These are phyloP conservation scores for Collybia sordida DNA, from an alignment of 768 basidiomycete genomes.

Conservation along the genomic window DNA sequence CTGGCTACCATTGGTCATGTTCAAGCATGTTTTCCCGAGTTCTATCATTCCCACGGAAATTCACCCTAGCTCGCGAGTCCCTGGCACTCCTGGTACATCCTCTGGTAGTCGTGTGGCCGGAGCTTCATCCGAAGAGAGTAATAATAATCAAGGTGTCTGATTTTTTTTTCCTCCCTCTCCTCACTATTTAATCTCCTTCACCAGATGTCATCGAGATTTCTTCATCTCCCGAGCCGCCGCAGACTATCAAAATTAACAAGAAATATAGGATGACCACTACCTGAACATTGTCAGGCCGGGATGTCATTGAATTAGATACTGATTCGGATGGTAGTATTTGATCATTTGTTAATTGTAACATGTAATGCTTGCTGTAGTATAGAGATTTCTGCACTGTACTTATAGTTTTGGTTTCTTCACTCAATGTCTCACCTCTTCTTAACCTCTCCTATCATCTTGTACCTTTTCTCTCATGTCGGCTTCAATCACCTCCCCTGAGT, in stretches of 20 bases:
- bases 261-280: background rate
- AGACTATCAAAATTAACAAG: too few species aligned
- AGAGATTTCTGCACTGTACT: too few species aligned
- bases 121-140: too few species aligned
- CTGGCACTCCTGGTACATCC: too few species aligned
- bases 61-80: too few species aligned
- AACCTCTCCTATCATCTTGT: too few species aligned
- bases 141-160: too few species aligned
- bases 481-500: background rate
- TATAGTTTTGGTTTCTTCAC: background rate
- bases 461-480: slow-evolving; percentile 1
- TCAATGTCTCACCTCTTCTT: background rate
- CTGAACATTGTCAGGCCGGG: background rate
- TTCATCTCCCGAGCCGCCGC: background rate
- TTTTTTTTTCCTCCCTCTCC: too few species aligned
- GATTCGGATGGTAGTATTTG: background rate
- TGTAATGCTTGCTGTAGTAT: too few species aligned
- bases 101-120: too few species aligned
- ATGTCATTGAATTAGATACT: background rate
- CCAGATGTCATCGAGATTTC: background rate
- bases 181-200: background rate
- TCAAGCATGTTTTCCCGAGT: background rate
- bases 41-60: too few species aligned
- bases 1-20: background rate
- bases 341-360: too few species aligned